phyloP scores from a whole-genome alignment of 2,329 filamentous ascomycete species.

The Tetracladium maxilliforme region DNA sequence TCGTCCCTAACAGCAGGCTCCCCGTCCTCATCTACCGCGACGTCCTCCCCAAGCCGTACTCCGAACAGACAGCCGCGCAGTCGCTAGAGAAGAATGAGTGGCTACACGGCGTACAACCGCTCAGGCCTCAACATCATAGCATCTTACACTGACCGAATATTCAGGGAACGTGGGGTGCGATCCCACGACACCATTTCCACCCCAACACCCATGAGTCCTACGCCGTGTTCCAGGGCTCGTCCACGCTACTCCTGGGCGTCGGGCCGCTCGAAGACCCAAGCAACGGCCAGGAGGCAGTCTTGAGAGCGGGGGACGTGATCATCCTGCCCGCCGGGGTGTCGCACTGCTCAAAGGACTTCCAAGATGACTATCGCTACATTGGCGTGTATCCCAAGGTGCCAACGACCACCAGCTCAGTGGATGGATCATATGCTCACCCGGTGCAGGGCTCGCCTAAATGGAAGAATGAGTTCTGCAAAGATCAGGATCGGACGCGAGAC shows the following conservation, averaged over 20 bases:
- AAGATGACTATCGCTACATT: conserved; percentile 16
- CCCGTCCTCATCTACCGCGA: conserved; percentile 19
- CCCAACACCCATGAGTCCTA: conserved; percentile 21
- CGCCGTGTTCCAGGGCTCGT: conserved; percentile 14
- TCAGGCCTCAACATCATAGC: not conserved
- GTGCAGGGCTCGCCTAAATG: conserved; percentile 8
- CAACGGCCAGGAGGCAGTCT: conserved; percentile 8
- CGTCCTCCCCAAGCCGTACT: conserved; percentile 12
- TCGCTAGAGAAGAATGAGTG: conserved; percentile 16
- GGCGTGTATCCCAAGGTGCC: conserved; percentile 18
- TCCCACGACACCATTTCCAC: conserved; percentile 14
- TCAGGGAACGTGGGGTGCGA: conserved; percentile 13
- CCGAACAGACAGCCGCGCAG: conserved; percentile 8
- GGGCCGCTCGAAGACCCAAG: conserved; percentile 10
- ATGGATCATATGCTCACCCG: not conserved
- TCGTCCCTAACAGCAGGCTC: conserved; percentile 16
- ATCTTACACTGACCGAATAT: not conserved
- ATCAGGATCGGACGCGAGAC: no score
- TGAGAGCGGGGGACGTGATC: conserved; percentile 16
- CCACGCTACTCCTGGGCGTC: conserved; percentile 14
- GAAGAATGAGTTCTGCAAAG: conserved; percentile 11
- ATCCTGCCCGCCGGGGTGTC: conserved; percentile 18
- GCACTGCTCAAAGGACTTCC: conserved; percentile 14
- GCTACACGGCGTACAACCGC: conserved; percentile 12
- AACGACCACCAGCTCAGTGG: no score